Base-by-base conservation (phyloP, 179 eudicot species). In the Silene coronaria region DNA sequence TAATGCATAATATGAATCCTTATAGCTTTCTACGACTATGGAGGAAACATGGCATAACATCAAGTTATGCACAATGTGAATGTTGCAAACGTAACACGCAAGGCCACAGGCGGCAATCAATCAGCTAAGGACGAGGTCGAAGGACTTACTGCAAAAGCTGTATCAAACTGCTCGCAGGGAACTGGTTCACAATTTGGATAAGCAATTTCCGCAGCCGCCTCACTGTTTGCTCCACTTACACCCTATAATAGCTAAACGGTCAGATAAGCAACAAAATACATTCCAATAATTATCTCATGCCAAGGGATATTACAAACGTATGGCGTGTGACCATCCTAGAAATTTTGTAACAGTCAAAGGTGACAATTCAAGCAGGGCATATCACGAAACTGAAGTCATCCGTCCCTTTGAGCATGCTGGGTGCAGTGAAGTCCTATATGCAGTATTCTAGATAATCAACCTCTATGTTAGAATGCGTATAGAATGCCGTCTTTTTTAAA, bases 131-230 rank as follows among this genome's bases (percentile, higher is more conserved):
- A 72, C 21, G 22, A 19, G 28, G 19, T 58, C 19, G 34, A 21
- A 64, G 26, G 36, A 78, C 87, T 83, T 77, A 92, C 97, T 72
- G 91, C 87, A 67, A 92, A 92, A 76, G 94, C 94, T 8, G 91
- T 91, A 53, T 92, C 97, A 60, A 92, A 92, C 59, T 92, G 94
- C 81, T 91, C 97, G 73, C 97, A 92, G 9, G 97, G 97, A 75
- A 92, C 92, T 24, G 94, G 84, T 84, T 91, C 94, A 78, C 96
- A 91, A 72, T 88, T 89, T 16, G 97, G 96, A 78, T 91, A 92
- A 2, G 97, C 97, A 72, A 83, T 89, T 78, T 86, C 91, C 5
- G 97, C 97, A 26, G 97, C 97, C 75, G 89, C 77, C 71, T 92
- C 97, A 71, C 97, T 91, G 76, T 89, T 91, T 17, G 97, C 96